Conservation (phyloP, 2,329 filamentous ascomycete species). For the Xylaria sp. region DNA sequence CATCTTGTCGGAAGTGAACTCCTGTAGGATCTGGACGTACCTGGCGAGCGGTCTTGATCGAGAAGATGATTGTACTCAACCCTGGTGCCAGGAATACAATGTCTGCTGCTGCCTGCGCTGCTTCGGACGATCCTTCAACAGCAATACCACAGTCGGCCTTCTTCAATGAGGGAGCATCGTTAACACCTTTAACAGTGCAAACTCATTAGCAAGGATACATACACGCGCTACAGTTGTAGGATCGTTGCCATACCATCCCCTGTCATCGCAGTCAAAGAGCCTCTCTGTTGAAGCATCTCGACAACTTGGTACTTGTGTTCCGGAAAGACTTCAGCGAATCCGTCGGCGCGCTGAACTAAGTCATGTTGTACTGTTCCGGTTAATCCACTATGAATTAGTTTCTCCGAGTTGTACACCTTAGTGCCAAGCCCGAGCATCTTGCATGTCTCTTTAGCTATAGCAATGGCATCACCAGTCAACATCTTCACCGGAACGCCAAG, state of each 20-base stretch:
- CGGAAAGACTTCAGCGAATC: slow-evolving; percentile 79
- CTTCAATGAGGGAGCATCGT: slow-evolving; percentile 78
- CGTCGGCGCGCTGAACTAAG: slow-evolving; percentile 78
- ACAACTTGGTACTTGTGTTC: slow-evolving; percentile 82
- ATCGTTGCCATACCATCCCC: slow-evolving; percentile 63
- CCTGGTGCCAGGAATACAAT: slow-evolving; percentile 80
- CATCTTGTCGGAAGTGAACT: too few relatives aligned
- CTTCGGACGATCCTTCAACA: slow-evolving; percentile 77
- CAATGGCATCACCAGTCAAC: slow-evolving; percentile 82
- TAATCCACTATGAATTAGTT: slow-evolving; percentile 80
- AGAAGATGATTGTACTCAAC: slow-evolving; percentile 75
- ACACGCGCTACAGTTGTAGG: background rate
- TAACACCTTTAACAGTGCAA: slow-evolving; percentile 61
- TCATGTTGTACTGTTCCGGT: slow-evolving; percentile 78
- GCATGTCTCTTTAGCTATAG: slow-evolving; percentile 84
- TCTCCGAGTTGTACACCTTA: slow-evolving; percentile 84
- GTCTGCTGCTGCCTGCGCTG: slow-evolving; percentile 76
- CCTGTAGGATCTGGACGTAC: slow-evolving; percentile 34
- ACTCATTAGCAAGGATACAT: slow-evolving; percentile 18
- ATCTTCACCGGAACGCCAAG: slow-evolving; percentile 83
- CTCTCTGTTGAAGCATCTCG: slow-evolving; percentile 78
- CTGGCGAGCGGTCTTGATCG: slow-evolving; percentile 76
- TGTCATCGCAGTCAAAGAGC: slow-evolving; percentile 79
- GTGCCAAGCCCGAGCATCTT: slow-evolving; percentile 83
- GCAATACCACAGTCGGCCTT: slow-evolving; percentile 80